Percentiles rank a stretch among this genome's conserved stretches.
Conservation (phyloP, 495 filamentous ascomycete genomes). For the Apodospora peruviana region DNA sequence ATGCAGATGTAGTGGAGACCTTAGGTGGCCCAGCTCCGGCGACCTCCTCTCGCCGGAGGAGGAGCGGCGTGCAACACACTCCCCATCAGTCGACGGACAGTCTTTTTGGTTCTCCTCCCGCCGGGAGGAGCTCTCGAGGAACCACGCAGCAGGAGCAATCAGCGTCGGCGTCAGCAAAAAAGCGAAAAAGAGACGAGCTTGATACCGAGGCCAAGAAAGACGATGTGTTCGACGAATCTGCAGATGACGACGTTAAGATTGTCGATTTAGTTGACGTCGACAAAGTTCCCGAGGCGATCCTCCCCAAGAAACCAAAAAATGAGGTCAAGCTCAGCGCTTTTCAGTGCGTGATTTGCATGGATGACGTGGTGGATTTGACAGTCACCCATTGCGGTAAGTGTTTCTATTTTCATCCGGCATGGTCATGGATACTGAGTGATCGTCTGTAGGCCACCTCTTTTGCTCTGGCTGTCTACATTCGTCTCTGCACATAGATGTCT, state of each 20-base stretch:
- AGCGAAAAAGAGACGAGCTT: slow-evolving; percentile 2
- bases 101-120: background rate
- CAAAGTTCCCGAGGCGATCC: slow-evolving; percentile 48
- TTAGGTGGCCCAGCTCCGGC: background rate
- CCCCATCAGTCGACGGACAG: background rate
- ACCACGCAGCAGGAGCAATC: too few relatives aligned
- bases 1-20: too few relatives aligned
- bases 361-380: slow-evolving; percentile 64
- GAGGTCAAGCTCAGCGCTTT: slow-evolving; percentile 50
- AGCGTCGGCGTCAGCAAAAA: background rate
- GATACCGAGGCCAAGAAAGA: background rate
- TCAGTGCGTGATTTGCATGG: slow-evolving; percentile 84
- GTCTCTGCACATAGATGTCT: slow-evolving; percentile 56
- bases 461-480: slow-evolving; percentile 77
- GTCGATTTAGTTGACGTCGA: slow-evolving; percentile 59
- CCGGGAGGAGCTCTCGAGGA: background rate
- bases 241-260: slow-evolving; percentile 17
- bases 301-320: slow-evolving; percentile 45
- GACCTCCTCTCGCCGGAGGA: background rate
- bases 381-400: slow-evolving; percentile 76
- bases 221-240: slow-evolving; percentile 17
- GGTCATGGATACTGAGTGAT: background rate
- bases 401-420: slow-evolving; percentile 1
- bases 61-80: background rate
- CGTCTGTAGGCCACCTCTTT: slow-evolving; percentile 68